These are phyloP conservation scores for Terfezia claveryi DNA, from an alignment of 495 filamentous ascomycete genomes.

Conservation along the genomic window DNA sequence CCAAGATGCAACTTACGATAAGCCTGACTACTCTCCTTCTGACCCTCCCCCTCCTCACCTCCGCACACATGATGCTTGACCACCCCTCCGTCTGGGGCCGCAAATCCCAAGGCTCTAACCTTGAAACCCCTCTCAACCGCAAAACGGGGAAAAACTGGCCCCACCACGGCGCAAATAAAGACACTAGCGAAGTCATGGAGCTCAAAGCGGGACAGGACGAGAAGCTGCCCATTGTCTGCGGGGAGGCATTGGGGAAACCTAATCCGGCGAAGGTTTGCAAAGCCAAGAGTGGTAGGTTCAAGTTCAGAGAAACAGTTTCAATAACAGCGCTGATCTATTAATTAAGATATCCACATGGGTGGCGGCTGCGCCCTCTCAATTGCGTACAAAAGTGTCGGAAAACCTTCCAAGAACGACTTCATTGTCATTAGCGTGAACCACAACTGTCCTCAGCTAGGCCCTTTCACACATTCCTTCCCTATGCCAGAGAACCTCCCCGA, in stretches of 20 bases:
- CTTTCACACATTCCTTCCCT: constrained; percentile 1
- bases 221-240: background rate
- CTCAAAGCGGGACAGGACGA: background rate
- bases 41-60: background rate
- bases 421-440: constrained; percentile 1
- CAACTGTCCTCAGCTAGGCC: background rate
- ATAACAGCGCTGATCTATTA: no score
- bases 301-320: no score
- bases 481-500: constrained; percentile 1
- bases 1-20: background rate
- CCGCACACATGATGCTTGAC: background rate
- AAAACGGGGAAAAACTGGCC: background rate
- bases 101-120: background rate
- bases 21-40: background rate
- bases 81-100: background rate
- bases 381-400: background rate
- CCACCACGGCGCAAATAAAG: background rate
- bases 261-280: background rate
- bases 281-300: background rate
- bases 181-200: background rate
- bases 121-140: background rate
- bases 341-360: background rate
- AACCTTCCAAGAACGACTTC: background rate
- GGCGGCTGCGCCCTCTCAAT: background rate
- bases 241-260: background rate